Conservation (phyloP, 805 yeast species). For the Wickerhamia fluorescens region DNA sequence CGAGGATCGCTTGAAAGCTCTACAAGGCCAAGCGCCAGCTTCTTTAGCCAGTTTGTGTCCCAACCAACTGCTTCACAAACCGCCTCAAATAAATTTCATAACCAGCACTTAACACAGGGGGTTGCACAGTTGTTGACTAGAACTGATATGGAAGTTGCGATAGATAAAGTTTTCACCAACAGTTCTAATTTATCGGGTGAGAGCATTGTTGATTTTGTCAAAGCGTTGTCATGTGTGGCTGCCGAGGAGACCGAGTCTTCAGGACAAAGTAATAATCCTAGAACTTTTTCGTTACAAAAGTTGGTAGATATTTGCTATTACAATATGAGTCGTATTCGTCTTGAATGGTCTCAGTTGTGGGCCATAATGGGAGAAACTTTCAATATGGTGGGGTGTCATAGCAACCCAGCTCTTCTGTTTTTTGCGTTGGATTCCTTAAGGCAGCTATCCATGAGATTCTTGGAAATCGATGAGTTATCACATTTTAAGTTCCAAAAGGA, state of each 20-base stretch:
- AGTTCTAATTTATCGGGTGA: constrained; percentile 73
- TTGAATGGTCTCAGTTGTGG: constrained; percentile 97
- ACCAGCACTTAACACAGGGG: constrained; percentile 55
- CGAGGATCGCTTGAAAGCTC: constrained; percentile 41
- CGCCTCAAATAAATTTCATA: constrained; percentile 64
- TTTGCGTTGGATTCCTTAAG: constrained; percentile 93
- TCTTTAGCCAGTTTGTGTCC: constrained; percentile 52
- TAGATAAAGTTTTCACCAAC: constrained; percentile 82
- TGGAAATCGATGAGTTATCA: constrained; percentile 88
- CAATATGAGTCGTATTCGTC: constrained; percentile 92
- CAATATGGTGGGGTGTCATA: constrained; percentile 75
- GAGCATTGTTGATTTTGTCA: constrained; percentile 82
- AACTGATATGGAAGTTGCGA: constrained; percentile 67
- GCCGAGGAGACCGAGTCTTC: constrained; percentile 87
- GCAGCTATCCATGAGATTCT: constrained; percentile 85
- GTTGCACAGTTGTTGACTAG: constrained; percentile 53
- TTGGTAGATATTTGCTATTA: constrained; percentile 97
- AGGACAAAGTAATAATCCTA: constrained; percentile 72
- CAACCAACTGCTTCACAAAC: constrained; percentile 50
- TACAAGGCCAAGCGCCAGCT: constrained; percentile 31
- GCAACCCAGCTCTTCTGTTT: constrained; percentile 68
- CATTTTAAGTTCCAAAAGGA: constrained; percentile 95
- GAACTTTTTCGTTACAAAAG: constrained; percentile 89
- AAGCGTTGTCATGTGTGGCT: constrained; percentile 79
- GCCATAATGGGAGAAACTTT: constrained; percentile 86